Conservation (phyloP, 2,329 filamentous ascomycete genomes). For the Plectosphaerella plurivora region DNA sequence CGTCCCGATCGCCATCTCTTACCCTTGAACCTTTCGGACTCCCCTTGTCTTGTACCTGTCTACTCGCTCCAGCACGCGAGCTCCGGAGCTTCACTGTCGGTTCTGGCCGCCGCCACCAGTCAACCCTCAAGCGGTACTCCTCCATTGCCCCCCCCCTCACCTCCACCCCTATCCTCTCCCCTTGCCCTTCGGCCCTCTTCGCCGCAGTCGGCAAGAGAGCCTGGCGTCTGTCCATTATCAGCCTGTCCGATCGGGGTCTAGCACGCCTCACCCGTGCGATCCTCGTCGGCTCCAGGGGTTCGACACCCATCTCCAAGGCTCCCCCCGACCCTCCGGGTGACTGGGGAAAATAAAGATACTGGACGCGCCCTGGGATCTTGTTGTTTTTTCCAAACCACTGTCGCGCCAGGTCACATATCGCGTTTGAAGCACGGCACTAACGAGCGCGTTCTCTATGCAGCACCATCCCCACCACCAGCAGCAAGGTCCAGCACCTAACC, state of each 20-base stretch:
- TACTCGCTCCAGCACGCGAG: not conserved
- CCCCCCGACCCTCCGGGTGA: slow-evolving; percentile 5
- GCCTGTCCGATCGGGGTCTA: slow-evolving; percentile 31
- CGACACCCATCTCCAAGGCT: slow-evolving; percentile 22
- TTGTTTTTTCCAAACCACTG: slow-evolving; percentile 26
- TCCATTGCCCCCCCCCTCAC: not conserved
- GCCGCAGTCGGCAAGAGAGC: slow-evolving; percentile 11
- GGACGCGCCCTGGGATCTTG: slow-evolving; percentile 39
- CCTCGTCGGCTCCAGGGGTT: slow-evolving; percentile 37
- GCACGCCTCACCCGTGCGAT: slow-evolving; percentile 44
- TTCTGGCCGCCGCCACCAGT: not conserved
- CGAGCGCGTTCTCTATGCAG: slow-evolving; percentile 61
- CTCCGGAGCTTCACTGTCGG: not conserved
- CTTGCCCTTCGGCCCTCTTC: not conserved
- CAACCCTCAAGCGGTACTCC: slow-evolving; percentile 1
- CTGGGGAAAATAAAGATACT: slow-evolving; percentile 43
- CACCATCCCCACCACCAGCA: slow-evolving; percentile 71
- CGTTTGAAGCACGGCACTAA: slow-evolving; percentile 37
- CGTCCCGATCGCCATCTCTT: slow-evolving; percentile 15
- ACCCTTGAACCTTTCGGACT: slow-evolving; percentile 6
- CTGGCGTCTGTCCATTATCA: not conserved
- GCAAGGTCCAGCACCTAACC: slow-evolving; percentile 65
- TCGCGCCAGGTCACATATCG: slow-evolving; percentile 25
- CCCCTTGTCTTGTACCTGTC: slow-evolving; percentile 9
- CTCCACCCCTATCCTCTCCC: not conserved